Percentiles rank a stretch among this genome's conserved stretches.
Evolutionary conservation across 1,284 basidiomycete species (phyloP).

Genomic region (Peniophora sp.): DNA sequence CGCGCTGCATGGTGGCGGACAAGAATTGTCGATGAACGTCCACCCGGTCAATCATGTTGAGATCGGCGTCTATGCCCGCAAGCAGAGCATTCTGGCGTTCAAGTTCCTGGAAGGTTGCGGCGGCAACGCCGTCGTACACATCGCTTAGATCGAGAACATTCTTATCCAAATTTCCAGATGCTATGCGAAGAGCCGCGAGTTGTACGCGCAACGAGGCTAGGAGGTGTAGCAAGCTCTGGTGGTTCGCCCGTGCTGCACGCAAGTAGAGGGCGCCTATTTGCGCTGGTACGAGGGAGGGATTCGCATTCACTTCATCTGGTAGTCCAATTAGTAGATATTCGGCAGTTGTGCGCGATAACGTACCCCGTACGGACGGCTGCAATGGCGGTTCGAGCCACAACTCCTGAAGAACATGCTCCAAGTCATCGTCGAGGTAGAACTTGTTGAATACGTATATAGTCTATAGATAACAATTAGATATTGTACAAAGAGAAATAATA

Average conservation of each 20-base stretch:
- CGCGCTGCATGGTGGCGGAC: constrained; percentile 51
- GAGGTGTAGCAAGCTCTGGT: constrained; percentile 45
- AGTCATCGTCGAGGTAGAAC: constrained; percentile 58
- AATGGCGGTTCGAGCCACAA: constrained; percentile 52
- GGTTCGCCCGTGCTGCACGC: constrained; percentile 52
- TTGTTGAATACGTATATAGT: constrained; percentile 78
- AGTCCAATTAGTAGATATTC: not conserved
- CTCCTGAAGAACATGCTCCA: constrained; percentile 52
- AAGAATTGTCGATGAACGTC: constrained; percentile 68
- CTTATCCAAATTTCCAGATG: constrained; percentile 58
- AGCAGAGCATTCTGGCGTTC: constrained; percentile 55
- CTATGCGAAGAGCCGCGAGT: constrained; percentile 59
- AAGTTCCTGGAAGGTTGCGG: constrained; percentile 49
- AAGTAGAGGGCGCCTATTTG: constrained; percentile 58
- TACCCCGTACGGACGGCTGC: constrained; percentile 64
- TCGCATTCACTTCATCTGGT: constrained; percentile 55
- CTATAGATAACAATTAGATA: constrained; percentile 25
- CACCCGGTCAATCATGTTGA: constrained; percentile 59
- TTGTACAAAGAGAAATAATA: constrained; percentile 1
- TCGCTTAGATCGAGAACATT: constrained; percentile 63
- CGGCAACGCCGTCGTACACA: constrained; percentile 57
- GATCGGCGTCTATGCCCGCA: constrained; percentile 54
- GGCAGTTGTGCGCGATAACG: not conserved
- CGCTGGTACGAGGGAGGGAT: constrained; percentile 61
- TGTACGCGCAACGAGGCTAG: constrained; percentile 50